These are phyloP conservation scores for Haplosporangium sp. DNA, from an alignment of 371 early-diverging fungal species.

Conservation along the genomic window DNA sequence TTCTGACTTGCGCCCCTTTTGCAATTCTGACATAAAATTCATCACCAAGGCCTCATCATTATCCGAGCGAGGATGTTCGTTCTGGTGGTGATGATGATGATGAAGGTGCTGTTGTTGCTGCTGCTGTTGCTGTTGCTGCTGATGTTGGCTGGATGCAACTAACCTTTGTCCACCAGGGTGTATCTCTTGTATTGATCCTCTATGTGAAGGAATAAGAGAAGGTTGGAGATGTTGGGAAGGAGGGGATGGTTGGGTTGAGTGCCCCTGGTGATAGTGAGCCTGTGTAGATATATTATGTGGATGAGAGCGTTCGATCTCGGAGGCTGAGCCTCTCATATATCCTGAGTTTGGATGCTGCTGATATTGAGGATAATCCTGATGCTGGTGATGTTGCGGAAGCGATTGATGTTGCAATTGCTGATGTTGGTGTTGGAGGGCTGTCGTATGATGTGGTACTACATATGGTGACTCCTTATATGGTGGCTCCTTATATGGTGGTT, in stretches of 20 bases:
- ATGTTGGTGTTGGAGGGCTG: slow-evolving; percentile 17
- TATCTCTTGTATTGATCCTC: slow-evolving; percentile 28
- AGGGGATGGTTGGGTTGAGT: slow-evolving; percentile 14
- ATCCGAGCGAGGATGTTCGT: slow-evolving; percentile 28
- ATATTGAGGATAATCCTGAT: slow-evolving; percentile 31
- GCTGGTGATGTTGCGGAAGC: slow-evolving; percentile 15
- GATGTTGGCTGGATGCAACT: slow-evolving; percentile 7
- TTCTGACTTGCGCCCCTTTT: neutral
- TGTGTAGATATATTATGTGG: slow-evolving; percentile 14
- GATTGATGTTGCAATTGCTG: slow-evolving; percentile 30
- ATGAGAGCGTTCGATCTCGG: slow-evolving; percentile 24
- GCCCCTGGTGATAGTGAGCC: slow-evolving; percentile 21
- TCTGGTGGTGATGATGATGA: slow-evolving; percentile 18
- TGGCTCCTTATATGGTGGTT: too few species aligned
- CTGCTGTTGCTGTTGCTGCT: slow-evolving; percentile 21
- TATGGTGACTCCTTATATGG: slow-evolving; percentile 12
- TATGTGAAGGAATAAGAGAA: slow-evolving; percentile 17
- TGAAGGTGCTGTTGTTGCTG: slow-evolving; percentile 25
- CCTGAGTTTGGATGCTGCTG: slow-evolving; percentile 15
- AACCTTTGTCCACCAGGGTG: slow-evolving; percentile 16
- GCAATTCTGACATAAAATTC: slow-evolving; percentile 50
- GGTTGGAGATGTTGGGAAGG: slow-evolving; percentile 23
- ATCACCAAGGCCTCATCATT: slow-evolving; percentile 44
- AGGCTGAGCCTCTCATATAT: slow-evolving; percentile 21
- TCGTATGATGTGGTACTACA: slow-evolving; percentile 9